A percentile compares a stretch with the other conserved stretches of the same genome.
Evolutionary conservation across 352 stramenopile species (phyloP).

Genomic region (Phytophthora sansomeana): DNA sequence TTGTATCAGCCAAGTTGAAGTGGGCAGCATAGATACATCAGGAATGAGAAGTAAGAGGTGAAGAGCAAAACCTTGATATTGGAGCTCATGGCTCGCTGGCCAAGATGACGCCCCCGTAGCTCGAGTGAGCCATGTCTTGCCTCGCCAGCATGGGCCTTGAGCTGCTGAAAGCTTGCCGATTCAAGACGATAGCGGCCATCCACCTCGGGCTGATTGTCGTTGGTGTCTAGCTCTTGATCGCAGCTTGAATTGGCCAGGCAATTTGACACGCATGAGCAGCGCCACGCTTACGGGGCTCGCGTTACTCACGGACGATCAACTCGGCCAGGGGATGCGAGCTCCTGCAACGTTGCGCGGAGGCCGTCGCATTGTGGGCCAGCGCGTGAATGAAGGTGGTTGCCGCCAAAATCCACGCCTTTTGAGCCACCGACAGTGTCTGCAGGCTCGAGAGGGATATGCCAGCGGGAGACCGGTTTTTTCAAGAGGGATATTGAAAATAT

Average conservation of each 20-base stretch:
- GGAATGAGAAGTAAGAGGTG: constrained; percentile 10
- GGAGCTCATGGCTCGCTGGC: neutral
- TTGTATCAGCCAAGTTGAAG: constrained; percentile 22
- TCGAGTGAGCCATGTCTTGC: neutral
- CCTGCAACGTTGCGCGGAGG: constrained; percentile 17
- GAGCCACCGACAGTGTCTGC: neutral
- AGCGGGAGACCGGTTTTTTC: constrained; percentile 1
- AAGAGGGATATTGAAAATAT: constrained; percentile 25
- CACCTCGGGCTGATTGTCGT: neutral
- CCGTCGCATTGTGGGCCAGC: constrained; percentile 9
- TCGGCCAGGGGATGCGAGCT: constrained; percentile 11
- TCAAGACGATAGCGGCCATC: neutral
- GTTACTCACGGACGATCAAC: constrained; percentile 17
- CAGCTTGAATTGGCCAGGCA: neutral
- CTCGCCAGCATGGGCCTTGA: neutral
- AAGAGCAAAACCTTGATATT: neutral
- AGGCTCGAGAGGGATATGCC: neutral
- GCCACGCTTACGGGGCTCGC: constrained; percentile 7
- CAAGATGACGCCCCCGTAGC: neutral
- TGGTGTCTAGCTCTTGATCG: neutral
- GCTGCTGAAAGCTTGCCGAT: neutral
- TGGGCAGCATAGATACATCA: constrained; percentile 7
- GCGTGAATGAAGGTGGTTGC: constrained; percentile 21
- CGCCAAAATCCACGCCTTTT: constrained; percentile 20
- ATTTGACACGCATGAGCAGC: neutral